Evolutionary conservation across 73 alveolate species (phyloP), one percentile per base, ranked within the genome.

Genomic region (Blepharisma japonicum): DNA sequence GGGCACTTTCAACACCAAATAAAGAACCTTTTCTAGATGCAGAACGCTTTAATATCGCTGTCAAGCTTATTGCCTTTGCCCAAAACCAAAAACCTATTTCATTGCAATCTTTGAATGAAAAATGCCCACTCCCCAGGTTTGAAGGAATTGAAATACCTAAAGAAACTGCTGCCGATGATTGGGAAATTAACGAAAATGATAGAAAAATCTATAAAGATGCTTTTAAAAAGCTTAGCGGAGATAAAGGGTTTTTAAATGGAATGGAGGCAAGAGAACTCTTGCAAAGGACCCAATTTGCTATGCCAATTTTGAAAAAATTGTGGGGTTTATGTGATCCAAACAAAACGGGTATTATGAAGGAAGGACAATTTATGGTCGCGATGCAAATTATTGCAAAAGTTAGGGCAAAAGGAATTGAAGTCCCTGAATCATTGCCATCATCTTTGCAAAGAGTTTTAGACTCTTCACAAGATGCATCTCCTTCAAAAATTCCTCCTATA

Each of bases 61-160:
- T 92, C 51, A 87, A 95, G 83, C 86, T 94, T 66, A 92, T 94
- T 20, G 97, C 99, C 23, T 88, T 88, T 71, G 97, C 99, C n/a
- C 97, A 94, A 80, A 88, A 84, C 71, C 94, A 94, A 45, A 87
- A 87, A 77, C 92, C 95, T 9, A 87, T 84, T 20, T 68, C 92
- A 8, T 91, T 85, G 23, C 93, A 91, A 50, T 81, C 85, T 50
- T 66, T 94, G 45, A 67, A 80, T 78, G 71, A 94, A 91, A 70
- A 70, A 39, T 9, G 14, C 21, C 55, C 32, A 1, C 32, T 45
- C 32, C 66, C 80, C 2, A 25, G 80, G 9, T 47, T 70, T 70
- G 66, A 70, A 70, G 56, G 56, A 70, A 45, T 70, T 20, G 74
- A 61, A n/a, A 20, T 61, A 18, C 74, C 74, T 20, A 14, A 14